Conservation (phyloP, 768 basidiomycete species). For the Mycena metata region DNA sequence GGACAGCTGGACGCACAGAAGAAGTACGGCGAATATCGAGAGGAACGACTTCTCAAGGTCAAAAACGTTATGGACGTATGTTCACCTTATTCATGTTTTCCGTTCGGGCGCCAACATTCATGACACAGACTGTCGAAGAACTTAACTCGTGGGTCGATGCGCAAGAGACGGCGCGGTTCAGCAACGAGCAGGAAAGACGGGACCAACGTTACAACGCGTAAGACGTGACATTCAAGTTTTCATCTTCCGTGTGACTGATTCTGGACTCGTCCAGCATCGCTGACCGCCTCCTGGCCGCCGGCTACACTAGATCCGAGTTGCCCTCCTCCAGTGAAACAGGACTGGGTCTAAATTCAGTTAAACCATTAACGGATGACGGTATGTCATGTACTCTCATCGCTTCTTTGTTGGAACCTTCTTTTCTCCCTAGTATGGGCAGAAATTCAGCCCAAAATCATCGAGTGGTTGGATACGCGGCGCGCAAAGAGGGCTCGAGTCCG, state of each 20-base stretch:
- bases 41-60: neutral
- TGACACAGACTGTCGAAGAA: neutral
- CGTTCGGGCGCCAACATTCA: neutral
- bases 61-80: neutral
- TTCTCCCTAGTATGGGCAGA: neutral
- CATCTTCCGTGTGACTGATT: neutral
- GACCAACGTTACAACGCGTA: constrained; percentile 5
- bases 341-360: neutral
- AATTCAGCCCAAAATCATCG: constrained; percentile 1
- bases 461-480: neutral
- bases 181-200: neutral
- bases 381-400: neutral
- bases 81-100: neutral
- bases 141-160: neutral
- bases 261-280: constrained; percentile 2
- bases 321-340: neutral
- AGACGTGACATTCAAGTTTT: neutral
- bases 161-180: neutral
- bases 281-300: neutral
- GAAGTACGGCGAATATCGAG: neutral
- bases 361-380: constrained; percentile 1
- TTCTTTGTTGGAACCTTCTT: neutral
- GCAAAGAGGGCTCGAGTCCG: neutral
- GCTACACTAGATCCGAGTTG: neutral
- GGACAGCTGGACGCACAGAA: neutral